Evolutionary conservation across 177 flowering plant genomes (phyloP).

Genomic region (Telopea speciosissima): DNA sequence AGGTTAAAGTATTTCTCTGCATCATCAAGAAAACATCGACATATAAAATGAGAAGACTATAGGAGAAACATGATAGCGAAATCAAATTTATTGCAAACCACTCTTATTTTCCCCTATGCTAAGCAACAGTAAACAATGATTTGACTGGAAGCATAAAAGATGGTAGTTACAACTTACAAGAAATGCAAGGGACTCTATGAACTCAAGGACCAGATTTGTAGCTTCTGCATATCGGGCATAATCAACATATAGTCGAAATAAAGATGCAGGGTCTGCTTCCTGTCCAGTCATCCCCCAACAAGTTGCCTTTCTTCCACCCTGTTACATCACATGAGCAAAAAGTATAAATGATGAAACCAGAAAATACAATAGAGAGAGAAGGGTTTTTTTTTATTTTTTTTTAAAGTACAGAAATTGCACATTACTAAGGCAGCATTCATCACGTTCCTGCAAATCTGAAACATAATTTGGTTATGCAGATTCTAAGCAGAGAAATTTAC

Average conservation of each 20-base stretch:
- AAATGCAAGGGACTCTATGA: conserved; percentile 57
- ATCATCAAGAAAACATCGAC: too few species aligned
- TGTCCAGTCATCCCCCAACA: conserved; percentile 77
- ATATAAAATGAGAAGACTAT: too few species aligned
- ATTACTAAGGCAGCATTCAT: background rate
- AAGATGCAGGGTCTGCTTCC: conserved; percentile 73
- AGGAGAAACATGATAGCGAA: too few species aligned
- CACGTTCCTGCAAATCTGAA: background rate
- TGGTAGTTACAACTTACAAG: conserved; percentile 67
- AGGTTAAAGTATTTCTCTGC: too few species aligned
- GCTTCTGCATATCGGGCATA: conserved; percentile 82
- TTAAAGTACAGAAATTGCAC: background rate
- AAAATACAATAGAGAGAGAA: background rate
- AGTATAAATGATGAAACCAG: background rate
- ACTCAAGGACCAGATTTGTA: conserved; percentile 70
- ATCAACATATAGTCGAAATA: conserved; percentile 74
- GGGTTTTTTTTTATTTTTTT: background rate
- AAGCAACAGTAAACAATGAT: background rate
- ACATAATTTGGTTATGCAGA: background rate
- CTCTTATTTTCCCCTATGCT: background rate
- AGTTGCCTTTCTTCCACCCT: conserved; percentile 50
- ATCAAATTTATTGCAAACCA: background rate
- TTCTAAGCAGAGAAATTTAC: conserved; percentile 27
- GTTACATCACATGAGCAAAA: conserved; percentile 10
- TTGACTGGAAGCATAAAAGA: background rate